A percentile compares a stretch with the other conserved stretches of the same genome.
These are phyloP conservation scores for Fusarium sp. DNA, from an alignment of 2,329 filamentous ascomycete genomes.

Conservation along the genomic window DNA sequence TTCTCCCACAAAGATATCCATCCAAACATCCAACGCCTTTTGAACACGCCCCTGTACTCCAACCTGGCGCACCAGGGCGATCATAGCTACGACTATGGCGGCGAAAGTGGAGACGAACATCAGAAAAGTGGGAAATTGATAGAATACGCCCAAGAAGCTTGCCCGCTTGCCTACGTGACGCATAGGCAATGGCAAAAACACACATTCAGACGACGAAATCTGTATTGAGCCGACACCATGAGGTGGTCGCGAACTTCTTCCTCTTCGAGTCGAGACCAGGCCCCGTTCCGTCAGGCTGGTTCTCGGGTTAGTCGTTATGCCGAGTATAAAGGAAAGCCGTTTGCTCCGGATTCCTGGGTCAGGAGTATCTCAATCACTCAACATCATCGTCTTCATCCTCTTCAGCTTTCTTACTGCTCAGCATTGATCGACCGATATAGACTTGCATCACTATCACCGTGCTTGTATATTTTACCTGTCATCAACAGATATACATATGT, in stretches of 20 bases:
- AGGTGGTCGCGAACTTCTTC: constrained; percentile 41
- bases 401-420: constrained; percentile 10
- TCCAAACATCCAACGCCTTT: constrained; percentile 7
- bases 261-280: constrained; percentile 37
- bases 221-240: constrained; percentile 36
- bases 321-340: constrained; percentile 48
- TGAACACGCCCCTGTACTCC: constrained; percentile 23
- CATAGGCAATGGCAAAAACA: constrained; percentile 32
- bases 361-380: constrained; percentile 15
- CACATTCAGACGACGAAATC: constrained; percentile 13
- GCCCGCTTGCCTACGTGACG: constrained; percentile 20
- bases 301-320: constrained; percentile 33
- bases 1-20: constrained; percentile 20
- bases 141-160: constrained; percentile 15
- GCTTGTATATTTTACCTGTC: constrained; percentile 23
- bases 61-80: constrained; percentile 26
- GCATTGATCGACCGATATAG: constrained; percentile 18
- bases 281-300: constrained; percentile 39
- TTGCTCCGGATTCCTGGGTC: constrained; percentile 44
- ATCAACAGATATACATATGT: constrained; percentile 29
- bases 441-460: constrained; percentile 3
- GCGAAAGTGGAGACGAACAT: constrained; percentile 23
- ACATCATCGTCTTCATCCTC: constrained; percentile 7
- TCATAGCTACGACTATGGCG: constrained; percentile 32
- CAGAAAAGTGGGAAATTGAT: constrained; percentile 20